Evolutionary conservation across 176 grass and related monocot species (phyloP).

Genomic region (Hsuehochloa calcarea): DNA sequence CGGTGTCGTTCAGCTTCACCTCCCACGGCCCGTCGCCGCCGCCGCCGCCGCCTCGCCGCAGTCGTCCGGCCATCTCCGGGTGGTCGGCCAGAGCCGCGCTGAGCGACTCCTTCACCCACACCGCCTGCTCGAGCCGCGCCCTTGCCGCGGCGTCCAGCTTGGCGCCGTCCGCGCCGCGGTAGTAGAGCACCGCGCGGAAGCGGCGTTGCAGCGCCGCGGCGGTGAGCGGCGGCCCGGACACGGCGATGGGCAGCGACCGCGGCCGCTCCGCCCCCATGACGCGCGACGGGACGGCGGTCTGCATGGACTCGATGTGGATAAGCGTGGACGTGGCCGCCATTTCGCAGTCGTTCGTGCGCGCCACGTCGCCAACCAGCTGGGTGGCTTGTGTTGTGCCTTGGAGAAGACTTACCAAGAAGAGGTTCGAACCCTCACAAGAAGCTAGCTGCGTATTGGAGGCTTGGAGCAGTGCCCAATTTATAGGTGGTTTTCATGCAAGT

Average conservation of each 20-base stretch:
- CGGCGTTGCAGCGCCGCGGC: constrained; percentile 45
- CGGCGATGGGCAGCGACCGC: constrained; percentile 40
- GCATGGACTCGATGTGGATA: constrained; percentile 66
- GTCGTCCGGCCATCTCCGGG: constrained; percentile 68
- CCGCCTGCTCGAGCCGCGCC: constrained; percentile 44
- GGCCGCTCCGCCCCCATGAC: neutral
- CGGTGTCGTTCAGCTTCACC: constrained; percentile 68
- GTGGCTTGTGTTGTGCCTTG: neutral
- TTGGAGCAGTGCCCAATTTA: neutral
- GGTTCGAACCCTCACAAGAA: neutral
- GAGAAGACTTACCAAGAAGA: neutral
- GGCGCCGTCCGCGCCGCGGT: constrained; percentile 20
- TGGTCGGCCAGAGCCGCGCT: constrained; percentile 48
- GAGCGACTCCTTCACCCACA: constrained; percentile 75
- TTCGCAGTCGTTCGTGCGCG: neutral
- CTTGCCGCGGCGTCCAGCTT: constrained; percentile 35
- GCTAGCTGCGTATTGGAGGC: neutral
- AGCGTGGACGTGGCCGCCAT: constrained; percentile 18
- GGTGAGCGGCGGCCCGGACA: constrained; percentile 24
- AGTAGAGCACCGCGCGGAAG: constrained; percentile 65
- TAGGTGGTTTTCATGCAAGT: neutral
- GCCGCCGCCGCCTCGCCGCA: constrained; percentile 34
- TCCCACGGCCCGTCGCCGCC: constrained; percentile 44
- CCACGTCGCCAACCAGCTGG: neutral
- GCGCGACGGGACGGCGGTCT: constrained; percentile 53